Percentiles rank a stretch among this genome's conserved stretches.
Conservation (phyloP, 768 basidiomycete genomes). For the Austroboletus eburneus region DNA sequence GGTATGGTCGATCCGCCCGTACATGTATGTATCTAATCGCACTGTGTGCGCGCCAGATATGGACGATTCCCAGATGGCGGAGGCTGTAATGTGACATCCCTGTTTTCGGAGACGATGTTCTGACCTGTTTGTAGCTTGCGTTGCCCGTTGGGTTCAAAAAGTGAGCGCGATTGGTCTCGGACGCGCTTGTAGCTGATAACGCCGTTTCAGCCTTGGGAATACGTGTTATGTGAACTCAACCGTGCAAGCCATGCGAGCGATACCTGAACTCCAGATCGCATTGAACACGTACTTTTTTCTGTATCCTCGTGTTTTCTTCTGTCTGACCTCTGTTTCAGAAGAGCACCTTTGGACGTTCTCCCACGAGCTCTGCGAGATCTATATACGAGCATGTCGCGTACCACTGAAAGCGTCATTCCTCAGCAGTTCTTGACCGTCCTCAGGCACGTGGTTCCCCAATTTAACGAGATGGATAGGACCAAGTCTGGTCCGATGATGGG, state of each 20-base stretch:
- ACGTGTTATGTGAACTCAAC: conserved; percentile 99
- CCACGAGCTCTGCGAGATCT: conserved; percentile 60
- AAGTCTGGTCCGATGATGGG: conserved; percentile 38
- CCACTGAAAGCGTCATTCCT: conserved; percentile 75
- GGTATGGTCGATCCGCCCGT: conserved; percentile 39
- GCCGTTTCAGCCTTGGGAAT: conserved; percentile 63
- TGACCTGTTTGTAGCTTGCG: conserved; percentile 47
- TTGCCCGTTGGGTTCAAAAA: conserved; percentile 82
- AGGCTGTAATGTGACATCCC: conserved; percentile 51
- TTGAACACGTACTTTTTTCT: conserved; percentile 50
- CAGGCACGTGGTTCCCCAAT: conserved; percentile 83
- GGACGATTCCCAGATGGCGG: conserved; percentile 75
- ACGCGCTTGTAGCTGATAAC: background rate
- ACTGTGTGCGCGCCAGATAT: conserved; percentile 53
- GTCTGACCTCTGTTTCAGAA: conserved; percentile 16
- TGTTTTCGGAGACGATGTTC: background rate
- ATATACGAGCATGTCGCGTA: conserved; percentile 67
- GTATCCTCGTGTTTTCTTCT: background rate
- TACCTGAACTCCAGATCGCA: conserved; percentile 82
- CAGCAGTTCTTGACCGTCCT: conserved; percentile 62
- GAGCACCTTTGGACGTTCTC: conserved; percentile 40
- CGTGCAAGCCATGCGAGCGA: conserved; percentile 87
- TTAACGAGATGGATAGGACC: conserved; percentile 65
- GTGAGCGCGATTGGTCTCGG: conserved; percentile 31
- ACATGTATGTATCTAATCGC: conserved; percentile 13